Evolutionary conservation across 2,329 filamentous ascomycete genomes (phyloP).

Genomic region (Fusarium chlamydosporum): DNA sequence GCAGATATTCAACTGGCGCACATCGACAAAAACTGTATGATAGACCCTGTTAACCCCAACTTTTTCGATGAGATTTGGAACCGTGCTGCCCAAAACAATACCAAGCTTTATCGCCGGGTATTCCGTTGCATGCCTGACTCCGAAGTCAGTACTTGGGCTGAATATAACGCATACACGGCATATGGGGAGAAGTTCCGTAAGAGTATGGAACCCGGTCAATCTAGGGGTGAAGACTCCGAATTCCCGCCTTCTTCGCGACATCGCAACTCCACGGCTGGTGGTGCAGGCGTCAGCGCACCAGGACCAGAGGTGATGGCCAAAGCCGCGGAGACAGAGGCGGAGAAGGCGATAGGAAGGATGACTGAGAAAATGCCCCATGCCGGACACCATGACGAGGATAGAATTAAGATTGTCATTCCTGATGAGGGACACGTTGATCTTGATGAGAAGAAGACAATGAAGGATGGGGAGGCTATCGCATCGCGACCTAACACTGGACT

Average conservation of each 20-base stretch:
- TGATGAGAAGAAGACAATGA: slow-evolving; percentile 61
- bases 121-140: slow-evolving; percentile 98
- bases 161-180: slow-evolving; percentile 86
- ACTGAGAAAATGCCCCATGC: slow-evolving; percentile 45
- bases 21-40: slow-evolving; percentile 93
- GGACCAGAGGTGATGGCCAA: slow-evolving; percentile 58
- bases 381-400: slow-evolving; percentile 48
- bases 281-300: slow-evolving; percentile 61
- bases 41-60: slow-evolving; percentile 82
- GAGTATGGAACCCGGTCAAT: slow-evolving; percentile 69
- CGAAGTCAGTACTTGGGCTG: slow-evolving; percentile 91
- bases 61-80: slow-evolving; percentile 94
- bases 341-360: slow-evolving; percentile 55
- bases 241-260: slow-evolving; percentile 57
- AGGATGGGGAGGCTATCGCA: slow-evolving; percentile 41
- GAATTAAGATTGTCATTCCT: slow-evolving; percentile 53
- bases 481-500: slow-evolving; percentile 36
- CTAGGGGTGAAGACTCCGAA: slow-evolving; percentile 65
- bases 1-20: slow-evolving; percentile 80
- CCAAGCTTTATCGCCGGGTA: slow-evolving; percentile 90
- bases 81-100: slow-evolving; percentile 91
- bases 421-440: slow-evolving; percentile 50
- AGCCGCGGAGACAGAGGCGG: slow-evolving; percentile 51
- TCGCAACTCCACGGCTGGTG: slow-evolving; percentile 53
- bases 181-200: slow-evolving; percentile 85